Percentiles rank a stretch among this genome's conserved stretches.
Evolutionary conservation across 257 asterid species (phyloP).

Genomic region (Sherardia arvensis): DNA sequence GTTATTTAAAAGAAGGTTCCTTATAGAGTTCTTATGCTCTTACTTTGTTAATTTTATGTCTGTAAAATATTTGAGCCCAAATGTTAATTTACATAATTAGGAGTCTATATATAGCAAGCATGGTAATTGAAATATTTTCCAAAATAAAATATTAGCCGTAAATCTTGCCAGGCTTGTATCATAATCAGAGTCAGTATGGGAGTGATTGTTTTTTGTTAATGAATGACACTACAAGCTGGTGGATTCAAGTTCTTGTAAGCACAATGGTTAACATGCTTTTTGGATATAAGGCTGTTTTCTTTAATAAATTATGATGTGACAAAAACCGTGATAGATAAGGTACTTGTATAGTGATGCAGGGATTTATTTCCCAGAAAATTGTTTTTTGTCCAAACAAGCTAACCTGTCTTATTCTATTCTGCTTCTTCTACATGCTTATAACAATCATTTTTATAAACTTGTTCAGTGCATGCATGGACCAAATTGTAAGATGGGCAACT

Average conservation of each 20-base stretch:
- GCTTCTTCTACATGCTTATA: neutral
- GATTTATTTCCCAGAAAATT: neutral
- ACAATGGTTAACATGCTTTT: neutral
- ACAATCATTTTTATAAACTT: constrained; percentile 6
- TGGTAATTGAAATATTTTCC: neutral
- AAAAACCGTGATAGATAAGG: neutral
- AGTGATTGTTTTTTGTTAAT: neutral
- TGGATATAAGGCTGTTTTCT: neutral
- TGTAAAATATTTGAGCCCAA: neutral
- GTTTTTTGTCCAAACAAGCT: neutral
- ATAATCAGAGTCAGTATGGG: neutral
- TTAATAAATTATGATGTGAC: neutral
- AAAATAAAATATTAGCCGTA: too few relatives aligned
- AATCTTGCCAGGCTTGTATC: too few relatives aligned
- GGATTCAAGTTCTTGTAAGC: neutral
- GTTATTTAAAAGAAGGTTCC: neutral
- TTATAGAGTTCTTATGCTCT: constrained; percentile 4
- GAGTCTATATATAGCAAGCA: neutral
- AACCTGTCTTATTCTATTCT: constrained; percentile 4
- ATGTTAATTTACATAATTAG: neutral
- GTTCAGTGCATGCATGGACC: constrained; percentile 99
- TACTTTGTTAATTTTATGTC: neutral
- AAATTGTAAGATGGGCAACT: constrained; percentile 71
- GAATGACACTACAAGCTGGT: neutral
- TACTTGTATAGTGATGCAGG: neutral